These are phyloP conservation scores for Sherardia arvensis DNA, from an alignment of 257 asterid genomes.

Conservation along the genomic window DNA sequence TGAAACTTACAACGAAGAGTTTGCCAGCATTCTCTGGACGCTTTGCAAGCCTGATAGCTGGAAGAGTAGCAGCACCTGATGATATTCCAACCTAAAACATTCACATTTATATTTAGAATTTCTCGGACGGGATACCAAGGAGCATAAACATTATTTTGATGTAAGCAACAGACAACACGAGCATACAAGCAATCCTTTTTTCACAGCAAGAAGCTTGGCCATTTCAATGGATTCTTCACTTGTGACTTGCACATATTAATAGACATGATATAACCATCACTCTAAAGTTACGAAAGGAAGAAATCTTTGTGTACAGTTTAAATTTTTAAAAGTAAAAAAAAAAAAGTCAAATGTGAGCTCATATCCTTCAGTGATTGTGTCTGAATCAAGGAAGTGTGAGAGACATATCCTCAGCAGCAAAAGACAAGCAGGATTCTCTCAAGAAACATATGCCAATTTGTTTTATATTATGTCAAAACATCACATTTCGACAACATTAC, in stretches of 20 bases:
- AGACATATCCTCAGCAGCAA: no score
- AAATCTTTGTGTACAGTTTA: neutral
- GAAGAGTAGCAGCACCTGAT: slow-evolving; percentile 91
- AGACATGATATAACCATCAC: neutral
- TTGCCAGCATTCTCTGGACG: slow-evolving; percentile 73
- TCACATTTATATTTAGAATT: slow-evolving; percentile 9
- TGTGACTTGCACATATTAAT: slow-evolving; percentile 40
- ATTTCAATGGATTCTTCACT: slow-evolving; percentile 89
- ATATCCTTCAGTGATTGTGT: no score
- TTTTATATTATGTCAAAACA: no score
- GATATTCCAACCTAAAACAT: slow-evolving; percentile 82
- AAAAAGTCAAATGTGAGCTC: no score
- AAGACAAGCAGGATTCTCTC: no score
- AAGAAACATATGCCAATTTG: no score
- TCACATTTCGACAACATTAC: no score
- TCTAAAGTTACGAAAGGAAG: neutral
- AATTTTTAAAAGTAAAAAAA: no score
- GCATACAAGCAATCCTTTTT: slow-evolving; percentile 82
- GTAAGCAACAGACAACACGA: neutral
- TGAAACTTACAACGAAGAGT: neutral
- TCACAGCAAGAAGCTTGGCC: slow-evolving; percentile 80
- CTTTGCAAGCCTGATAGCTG: slow-evolving; percentile 66
- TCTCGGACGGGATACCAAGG: neutral
- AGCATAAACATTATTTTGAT: neutral
- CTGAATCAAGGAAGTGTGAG: no score